Base-by-base conservation (phyloP, 371 early-diverging fungal species). In the Homolaphlyctis polyrhiza region DNA sequence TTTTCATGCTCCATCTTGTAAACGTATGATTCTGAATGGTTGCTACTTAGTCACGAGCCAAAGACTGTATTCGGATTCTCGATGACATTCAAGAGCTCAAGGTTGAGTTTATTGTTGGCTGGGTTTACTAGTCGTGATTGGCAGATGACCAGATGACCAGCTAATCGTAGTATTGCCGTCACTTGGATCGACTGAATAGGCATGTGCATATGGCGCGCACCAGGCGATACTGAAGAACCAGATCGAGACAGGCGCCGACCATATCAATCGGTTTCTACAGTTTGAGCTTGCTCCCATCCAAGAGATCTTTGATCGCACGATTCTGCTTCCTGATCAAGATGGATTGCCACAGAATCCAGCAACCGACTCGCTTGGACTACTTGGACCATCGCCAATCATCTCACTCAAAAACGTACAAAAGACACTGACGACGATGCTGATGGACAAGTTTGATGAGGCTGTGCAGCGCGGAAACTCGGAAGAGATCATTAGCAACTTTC, bases 401-500 rank as follows among this genome's bases (percentile, higher is more conserved):
- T 78, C 81, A 32, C 63, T 95, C 21, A 71, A 80, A 0, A 80
- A 79, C 27, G 83, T 91, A 8, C 87, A 85, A 60, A 70, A 75
- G 27, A 79, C 70, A 25, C 73, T 96, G 1, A 81, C 86, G 58
- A 76, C 80, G 5, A 87, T 89, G 21, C 87, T 94, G 29, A 80
- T 87, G 5, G 78, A 72, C 16, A 83, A 85, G 64, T 96, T 96
- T 69, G 94, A 93, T 35, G 71, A 74, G 11, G 93, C 96, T 0
- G 89, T 88, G 0, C 80, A 81, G 50, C 73, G 73, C 34, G 74
- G 78, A 54, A 83, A 92, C 51, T 88, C 91, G 60, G 79, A 84
- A 3, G 86, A 83, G 43, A 90, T 96, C 55, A 83, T 91, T 21
- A 81, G 91, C 13, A 93, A 86, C 66, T 92, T 95, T 72, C 89